Conservation (phyloP, 768 basidiomycete species). For the Lyophyllum atratum region DNA sequence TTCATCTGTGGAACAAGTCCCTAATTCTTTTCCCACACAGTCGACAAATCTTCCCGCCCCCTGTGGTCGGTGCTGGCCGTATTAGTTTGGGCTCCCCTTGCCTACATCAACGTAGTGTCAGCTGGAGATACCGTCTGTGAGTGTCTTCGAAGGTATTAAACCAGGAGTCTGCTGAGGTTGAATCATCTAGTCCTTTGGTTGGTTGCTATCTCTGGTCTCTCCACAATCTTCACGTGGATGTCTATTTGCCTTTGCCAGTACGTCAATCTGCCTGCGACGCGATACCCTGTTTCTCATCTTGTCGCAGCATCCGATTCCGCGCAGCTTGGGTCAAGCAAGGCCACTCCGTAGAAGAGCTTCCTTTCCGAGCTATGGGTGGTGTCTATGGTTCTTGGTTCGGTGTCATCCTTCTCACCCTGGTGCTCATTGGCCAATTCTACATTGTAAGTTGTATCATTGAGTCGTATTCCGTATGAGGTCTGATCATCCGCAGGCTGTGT, state of each 20-base stretch:
- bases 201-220: slow-evolving; percentile 46
- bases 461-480: not conserved
- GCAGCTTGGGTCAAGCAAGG: slow-evolving; percentile 44
- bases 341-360: slow-evolving; percentile 46
- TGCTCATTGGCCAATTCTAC: slow-evolving; percentile 49
- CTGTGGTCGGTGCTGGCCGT: slow-evolving; percentile 41
- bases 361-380: slow-evolving; percentile 45
- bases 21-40: slow-evolving; percentile 11
- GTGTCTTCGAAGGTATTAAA: slow-evolving; percentile 8
- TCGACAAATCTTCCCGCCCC: slow-evolving; percentile 49
- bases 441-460: slow-evolving; percentile 25
- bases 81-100: slow-evolving; percentile 39
- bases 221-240: slow-evolving; percentile 47
- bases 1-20: not conserved
- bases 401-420: slow-evolving; percentile 38
- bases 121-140: slow-evolving; percentile 41
- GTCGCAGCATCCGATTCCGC: slow-evolving; percentile 43
- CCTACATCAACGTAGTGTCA: slow-evolving; percentile 38
- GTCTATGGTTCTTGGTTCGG: slow-evolving; percentile 49
- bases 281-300: not conserved
- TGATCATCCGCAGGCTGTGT: slow-evolving; percentile 31
- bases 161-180: not conserved
- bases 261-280: slow-evolving; percentile 10
- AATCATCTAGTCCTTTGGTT: slow-evolving; percentile 40
- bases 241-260: slow-evolving; percentile 49